Evolutionary conservation across 1,139 yeast genomes (phyloP), one percentile per base, ranked within the genome.

Genomic region (Suhomyces ambrosiae): DNA sequence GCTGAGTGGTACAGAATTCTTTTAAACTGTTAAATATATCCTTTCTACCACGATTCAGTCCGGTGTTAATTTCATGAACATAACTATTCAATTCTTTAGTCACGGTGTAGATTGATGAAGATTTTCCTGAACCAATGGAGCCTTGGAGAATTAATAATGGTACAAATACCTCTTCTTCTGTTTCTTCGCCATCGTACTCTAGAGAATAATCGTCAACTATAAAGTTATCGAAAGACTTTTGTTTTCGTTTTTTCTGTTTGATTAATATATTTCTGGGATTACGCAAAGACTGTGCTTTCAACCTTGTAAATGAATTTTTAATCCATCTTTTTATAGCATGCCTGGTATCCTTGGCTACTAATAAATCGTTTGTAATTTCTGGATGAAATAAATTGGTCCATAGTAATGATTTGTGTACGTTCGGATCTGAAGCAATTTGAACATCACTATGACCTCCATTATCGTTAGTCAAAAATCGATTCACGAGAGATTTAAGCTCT

Each of bases 1-100:
- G 65, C 44, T 88, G 92, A 0, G 95, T 85, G 3, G 96, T 90
- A 40, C 94, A 82, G 40, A 88, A 74, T 50, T 94, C 97, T 37
- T 77, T 82, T 30, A 92, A 66, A 24, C 74, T 75, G 18, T 80
- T 75, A 41, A 71, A 64, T 14, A 90, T 74, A 44, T 86, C 92
- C 51, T 80, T 84, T 30, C 85, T 76, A 1, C 92, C 79, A 49
- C 97, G 69, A 27, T 79, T 68, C 49, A 79, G 82, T 9, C 90
- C 79, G 0, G 92, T 69, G 55, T 87, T 88, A 26, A 90, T 72
- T 56, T 92, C 98, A 55, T 86, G 83, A 1, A 90, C 86, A 49
- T 82, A 86, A 0, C 94, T 92, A 16, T 70, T 67, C 5, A 84
- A 52, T 39, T 81, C 81, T 7, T 75, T 66, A 54, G 86, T 79